Conservation (phyloP, 78 protist genomes). For the Dictyostelium intermedium region DNA sequence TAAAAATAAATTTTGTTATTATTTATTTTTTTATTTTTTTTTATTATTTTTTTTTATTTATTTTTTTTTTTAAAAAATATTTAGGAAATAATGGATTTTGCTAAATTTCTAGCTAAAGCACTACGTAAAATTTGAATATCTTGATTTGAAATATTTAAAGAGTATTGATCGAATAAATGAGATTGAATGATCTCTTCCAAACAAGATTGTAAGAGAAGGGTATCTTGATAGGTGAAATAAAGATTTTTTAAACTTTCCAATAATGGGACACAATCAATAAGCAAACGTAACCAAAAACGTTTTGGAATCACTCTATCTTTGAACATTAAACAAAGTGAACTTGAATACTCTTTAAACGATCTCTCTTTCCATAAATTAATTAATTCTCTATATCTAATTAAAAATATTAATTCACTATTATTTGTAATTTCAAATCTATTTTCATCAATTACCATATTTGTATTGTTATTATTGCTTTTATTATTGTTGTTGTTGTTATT, state of each 20-base stretch:
- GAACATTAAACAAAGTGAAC: slow-evolving; percentile 36
- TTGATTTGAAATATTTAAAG: neutral
- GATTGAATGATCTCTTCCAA: slow-evolving; percentile 43
- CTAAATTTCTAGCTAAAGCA: slow-evolving; percentile 45
- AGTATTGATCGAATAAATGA: slow-evolving; percentile 53
- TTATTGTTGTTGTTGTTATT: neutral
- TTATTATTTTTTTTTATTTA: neutral
- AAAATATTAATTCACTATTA: slow-evolving; percentile 46
- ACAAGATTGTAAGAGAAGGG: neutral
- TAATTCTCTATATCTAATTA: slow-evolving; percentile 59
- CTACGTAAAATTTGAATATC: slow-evolving; percentile 41
- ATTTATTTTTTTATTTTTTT: neutral
- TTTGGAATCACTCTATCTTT: slow-evolving; percentile 53
- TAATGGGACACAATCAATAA: slow-evolving; percentile 41
- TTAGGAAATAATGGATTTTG: slow-evolving; percentile 26
- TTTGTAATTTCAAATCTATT: neutral
- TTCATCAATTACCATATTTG: neutral
- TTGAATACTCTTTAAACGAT: slow-evolving; percentile 52
- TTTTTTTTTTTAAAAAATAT: neutral
- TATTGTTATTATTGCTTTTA: neutral
- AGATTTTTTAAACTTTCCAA: slow-evolving; percentile 29
- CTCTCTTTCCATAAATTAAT: slow-evolving; percentile 53
- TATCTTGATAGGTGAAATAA: slow-evolving; percentile 43
- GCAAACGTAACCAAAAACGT: slow-evolving; percentile 36
- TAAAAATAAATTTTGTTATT: neutral